These are phyloP conservation scores for Stramenopiles sp. DNA, from an alignment of 352 stramenopile genomes.

Conservation along the genomic window DNA sequence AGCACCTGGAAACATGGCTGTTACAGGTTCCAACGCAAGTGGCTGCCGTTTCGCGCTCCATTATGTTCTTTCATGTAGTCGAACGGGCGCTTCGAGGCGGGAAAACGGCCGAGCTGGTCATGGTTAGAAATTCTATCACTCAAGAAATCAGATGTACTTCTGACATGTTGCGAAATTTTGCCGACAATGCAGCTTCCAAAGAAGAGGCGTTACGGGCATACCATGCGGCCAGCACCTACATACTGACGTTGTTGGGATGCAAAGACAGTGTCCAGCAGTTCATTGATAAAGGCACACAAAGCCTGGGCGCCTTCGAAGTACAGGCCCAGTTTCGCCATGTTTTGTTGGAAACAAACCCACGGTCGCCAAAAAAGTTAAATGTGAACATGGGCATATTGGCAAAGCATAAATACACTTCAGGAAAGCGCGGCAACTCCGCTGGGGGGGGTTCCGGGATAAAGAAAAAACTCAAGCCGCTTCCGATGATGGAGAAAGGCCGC, in stretches of 20 bases:
- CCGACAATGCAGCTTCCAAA: not conserved
- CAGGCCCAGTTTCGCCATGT: not conserved
- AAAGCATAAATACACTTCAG: not conserved
- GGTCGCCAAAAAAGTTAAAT: not conserved
- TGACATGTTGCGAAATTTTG: not conserved
- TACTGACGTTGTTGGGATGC: not conserved
- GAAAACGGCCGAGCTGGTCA: not conserved
- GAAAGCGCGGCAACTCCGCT: not conserved
- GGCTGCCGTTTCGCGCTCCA: not conserved
- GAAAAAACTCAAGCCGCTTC: not conserved
- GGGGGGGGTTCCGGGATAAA: not conserved
- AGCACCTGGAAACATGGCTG: not conserved
- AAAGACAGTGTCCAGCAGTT: not conserved
- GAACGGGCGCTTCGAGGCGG: not conserved
- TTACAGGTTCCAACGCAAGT: not conserved
- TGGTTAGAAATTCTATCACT: not conserved
- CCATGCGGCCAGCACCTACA: not conserved
- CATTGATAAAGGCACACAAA: not conserved
- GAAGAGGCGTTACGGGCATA: not conserved
- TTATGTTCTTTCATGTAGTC: not conserved
- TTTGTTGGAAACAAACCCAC: not conserved
- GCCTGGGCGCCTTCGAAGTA: not conserved
- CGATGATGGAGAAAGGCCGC: not conserved
- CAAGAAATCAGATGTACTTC: not conserved
- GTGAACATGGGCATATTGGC: not conserved